Evolutionary conservation across 2,329 filamentous ascomycete genomes (phyloP), one percentile per base, ranked within the genome.

Genomic region (Thermothelomyces thermophilus): DNA sequence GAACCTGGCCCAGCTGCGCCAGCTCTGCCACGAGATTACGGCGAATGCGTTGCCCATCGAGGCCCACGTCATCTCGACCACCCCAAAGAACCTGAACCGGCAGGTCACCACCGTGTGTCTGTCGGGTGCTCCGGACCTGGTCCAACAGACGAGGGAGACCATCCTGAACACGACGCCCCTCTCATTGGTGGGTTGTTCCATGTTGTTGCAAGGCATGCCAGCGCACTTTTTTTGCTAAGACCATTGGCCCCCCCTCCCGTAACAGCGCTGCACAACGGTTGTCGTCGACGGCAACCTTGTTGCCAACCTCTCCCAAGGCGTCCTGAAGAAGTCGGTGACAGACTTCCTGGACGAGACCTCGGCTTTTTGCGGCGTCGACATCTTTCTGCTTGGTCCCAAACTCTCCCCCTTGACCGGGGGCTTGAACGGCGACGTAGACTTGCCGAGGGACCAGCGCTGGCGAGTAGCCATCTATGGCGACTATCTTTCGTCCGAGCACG

Each of bases 391-490:
- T 44, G 90, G 90, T 50, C 90, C 93, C 3, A 95, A 94, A 68
- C 78, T 90, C 56, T 83, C 86, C 24, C 86, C 87, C 11, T 83
- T 94, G 59, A 83, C 85, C 39, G 82, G 85, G 49, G 78, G 83
- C 35, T 75, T 86, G 56, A 86, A 86, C 40, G 89, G 87, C 57
- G 87, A 89, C 62, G 82, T 82, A 33, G 84, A 93, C 62, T 84
- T 93, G 62, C 87, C 87, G 59, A 85, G 88, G 61, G 90, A 96
- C 67, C 87, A 93, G 67, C 83, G 91, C 60, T 90, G 94, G 74
- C 84, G 91, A 64, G 85, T 96, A 54, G 87, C 89, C 60, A 94
- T 98, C 57, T 98, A 93, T 62, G 91, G 93, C 48, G 93, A 98
- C 65, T 85, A 93, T 69, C 83, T 97, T 71, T 95, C 90, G 58